Conservation (phyloP, 2,329 filamentous ascomycete species). For the Phialophora verrucosa region DNA sequence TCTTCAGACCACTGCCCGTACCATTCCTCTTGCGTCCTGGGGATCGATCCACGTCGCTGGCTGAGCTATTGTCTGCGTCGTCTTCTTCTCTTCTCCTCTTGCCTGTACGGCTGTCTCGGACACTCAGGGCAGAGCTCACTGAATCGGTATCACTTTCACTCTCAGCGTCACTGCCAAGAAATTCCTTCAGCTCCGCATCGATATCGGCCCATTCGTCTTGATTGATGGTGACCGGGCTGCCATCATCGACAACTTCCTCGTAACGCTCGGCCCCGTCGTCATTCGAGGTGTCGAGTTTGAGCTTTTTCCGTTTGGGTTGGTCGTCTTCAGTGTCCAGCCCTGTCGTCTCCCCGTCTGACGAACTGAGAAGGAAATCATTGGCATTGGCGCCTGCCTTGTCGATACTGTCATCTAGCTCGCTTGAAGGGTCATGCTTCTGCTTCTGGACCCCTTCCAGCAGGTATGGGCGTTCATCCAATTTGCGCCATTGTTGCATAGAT, state of each 20-base stretch:
- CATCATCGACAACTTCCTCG: conserved; percentile 42
- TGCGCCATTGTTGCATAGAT: conserved; percentile 82
- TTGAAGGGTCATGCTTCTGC: conserved; percentile 44
- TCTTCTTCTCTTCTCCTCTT: conserved; percentile 64
- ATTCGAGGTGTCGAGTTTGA: conserved; percentile 44
- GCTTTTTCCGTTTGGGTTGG: conserved; percentile 34
- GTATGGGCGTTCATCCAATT: conserved; percentile 78
- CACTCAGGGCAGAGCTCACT: conserved; percentile 41
- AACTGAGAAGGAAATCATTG: conserved; percentile 41
- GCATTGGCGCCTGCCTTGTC: conserved; percentile 51
- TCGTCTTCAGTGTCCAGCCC: conserved; percentile 37
- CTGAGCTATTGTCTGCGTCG: conserved; percentile 54
- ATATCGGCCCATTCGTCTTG: conserved; percentile 67
- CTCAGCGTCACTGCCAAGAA: conserved; percentile 61
- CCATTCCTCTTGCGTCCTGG: conserved; percentile 41
- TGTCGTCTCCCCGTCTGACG: conserved; percentile 46
- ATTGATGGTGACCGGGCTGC: conserved; percentile 59
- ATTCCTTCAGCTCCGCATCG: conserved; percentile 77
- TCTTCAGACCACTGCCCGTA: conserved; percentile 32
- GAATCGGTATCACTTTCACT: conserved; percentile 57
- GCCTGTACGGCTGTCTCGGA: conserved; percentile 28
- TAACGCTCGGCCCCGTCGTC: conserved; percentile 52
- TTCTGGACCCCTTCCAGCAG: conserved; percentile 68
- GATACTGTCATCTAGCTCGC: conserved; percentile 42
- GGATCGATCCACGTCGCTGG: conserved; percentile 41